Conservation (phyloP, 441 rosid species). For the Melastoma candidum region DNA sequence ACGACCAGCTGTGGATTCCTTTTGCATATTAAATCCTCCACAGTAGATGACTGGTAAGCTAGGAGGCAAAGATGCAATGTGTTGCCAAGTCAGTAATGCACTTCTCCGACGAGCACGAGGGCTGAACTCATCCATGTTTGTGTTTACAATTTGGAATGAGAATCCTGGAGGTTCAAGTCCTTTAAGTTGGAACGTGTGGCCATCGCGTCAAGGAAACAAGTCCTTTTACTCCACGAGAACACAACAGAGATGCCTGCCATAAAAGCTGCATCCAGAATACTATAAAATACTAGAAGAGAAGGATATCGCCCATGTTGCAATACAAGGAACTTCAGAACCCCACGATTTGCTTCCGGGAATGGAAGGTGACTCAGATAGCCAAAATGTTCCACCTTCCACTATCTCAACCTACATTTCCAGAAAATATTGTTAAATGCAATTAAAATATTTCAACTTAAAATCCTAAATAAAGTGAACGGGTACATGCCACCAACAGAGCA, state of each 20-base stretch:
- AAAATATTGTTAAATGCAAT: neutral
- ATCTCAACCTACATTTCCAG: constrained; percentile 49
- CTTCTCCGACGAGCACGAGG: constrained; percentile 98
- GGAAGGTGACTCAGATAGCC: constrained; percentile 99
- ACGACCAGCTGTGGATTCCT: constrained; percentile 91
- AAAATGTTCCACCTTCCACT: constrained; percentile 96
- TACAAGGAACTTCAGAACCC: constrained; percentile 83
- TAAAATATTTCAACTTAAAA: neutral
- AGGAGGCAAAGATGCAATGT: constrained; percentile 94
- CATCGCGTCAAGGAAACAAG: constrained; percentile 61
- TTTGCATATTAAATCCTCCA: constrained; percentile 93
- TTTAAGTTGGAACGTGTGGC: constrained; percentile 89
- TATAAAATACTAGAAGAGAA: constrained; percentile 4
- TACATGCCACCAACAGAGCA: constrained; percentile 4
- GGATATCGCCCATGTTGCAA: constrained; percentile 98
- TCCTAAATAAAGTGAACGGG: neutral
- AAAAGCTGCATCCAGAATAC: neutral
- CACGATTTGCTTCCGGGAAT: constrained; percentile 92
- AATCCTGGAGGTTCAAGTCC: constrained; percentile 75
- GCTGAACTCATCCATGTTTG: constrained; percentile 80
- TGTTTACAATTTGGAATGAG: constrained; percentile 22
- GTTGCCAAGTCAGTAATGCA: constrained; percentile 99
- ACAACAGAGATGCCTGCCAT: constrained; percentile 2
- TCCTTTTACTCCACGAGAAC: constrained; percentile 4
- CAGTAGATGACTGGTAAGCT: constrained; percentile 89